Conservation (phyloP, 352 stramenopile species). For the Globisporangium sylvaticum region DNA sequence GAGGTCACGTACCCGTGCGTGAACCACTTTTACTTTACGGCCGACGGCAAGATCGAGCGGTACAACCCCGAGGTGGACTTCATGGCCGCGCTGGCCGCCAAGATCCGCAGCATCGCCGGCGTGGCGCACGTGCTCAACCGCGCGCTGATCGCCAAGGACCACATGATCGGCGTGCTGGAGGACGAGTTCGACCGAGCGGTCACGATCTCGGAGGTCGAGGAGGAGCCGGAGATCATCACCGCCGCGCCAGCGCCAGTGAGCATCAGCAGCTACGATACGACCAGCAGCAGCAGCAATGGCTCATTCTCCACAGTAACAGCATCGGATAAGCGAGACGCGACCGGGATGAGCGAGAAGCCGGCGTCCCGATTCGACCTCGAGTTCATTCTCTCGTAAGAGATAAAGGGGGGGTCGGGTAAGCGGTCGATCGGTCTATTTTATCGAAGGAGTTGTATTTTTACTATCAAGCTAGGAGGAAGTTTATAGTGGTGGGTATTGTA, state of each 20-base stretch:
- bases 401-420: not conserved
- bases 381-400: not conserved
- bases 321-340: not conserved
- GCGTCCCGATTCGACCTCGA: not conserved
- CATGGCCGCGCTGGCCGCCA: slow-evolving; percentile 24
- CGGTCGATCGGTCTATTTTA: not conserved
- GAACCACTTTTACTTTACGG: slow-evolving; percentile 44
- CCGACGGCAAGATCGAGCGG: slow-evolving; percentile 34
- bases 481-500: not conserved
- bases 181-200: not conserved
- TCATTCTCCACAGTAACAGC: not conserved
- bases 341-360: not conserved
- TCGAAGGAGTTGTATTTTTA: not conserved
- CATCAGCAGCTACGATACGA: not conserved
- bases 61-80: slow-evolving; percentile 45
- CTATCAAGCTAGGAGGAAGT: too few relatives aligned
- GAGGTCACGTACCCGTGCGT: slow-evolving; percentile 40
- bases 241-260: too few relatives aligned
- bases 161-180: slow-evolving; percentile 34
- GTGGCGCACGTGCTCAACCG: slow-evolving; percentile 30
- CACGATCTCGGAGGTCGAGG: not conserved
- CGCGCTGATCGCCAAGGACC: slow-evolving; percentile 36
- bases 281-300: not conserved
- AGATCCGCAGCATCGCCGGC: slow-evolving; percentile 23
- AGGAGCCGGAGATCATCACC: not conserved